Conservation (phyloP, 352 stramenopile genomes). For the Pythium rishiriense region DNA sequence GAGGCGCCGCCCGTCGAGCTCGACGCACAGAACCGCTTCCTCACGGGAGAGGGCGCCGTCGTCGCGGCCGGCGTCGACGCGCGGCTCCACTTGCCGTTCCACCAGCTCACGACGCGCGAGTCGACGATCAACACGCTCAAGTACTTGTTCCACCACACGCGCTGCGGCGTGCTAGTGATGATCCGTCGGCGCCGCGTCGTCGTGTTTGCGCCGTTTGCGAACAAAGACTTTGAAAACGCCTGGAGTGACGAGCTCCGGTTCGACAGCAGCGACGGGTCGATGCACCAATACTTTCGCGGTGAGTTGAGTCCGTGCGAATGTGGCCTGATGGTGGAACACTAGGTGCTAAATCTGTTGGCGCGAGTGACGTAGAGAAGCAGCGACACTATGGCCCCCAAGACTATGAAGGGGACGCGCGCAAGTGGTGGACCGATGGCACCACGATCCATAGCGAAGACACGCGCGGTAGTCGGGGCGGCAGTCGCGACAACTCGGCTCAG, state of each 20-base stretch:
- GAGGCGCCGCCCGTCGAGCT: slow-evolving; percentile 35
- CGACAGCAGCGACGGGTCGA: slow-evolving; percentile 85
- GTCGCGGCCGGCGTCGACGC: slow-evolving; percentile 65
- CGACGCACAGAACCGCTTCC: slow-evolving; percentile 62
- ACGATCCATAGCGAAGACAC: slow-evolving; percentile 93
- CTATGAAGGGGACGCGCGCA: slow-evolving; percentile 76
- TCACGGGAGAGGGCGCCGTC: slow-evolving; percentile 46
- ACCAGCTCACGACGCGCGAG: slow-evolving; percentile 80
- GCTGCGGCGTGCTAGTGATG: slow-evolving; percentile 98
- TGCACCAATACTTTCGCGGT: slow-evolving; percentile 92
- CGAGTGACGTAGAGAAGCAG: slow-evolving; percentile 53
- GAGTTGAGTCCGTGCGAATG: no score
- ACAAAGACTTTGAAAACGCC: slow-evolving; percentile 97
- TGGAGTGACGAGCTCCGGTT: slow-evolving; percentile 94
- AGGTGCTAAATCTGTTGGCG: background rate
- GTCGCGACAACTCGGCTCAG: background rate
- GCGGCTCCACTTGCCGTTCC: slow-evolving; percentile 93
- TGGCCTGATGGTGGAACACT: background rate
- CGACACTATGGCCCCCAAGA: slow-evolving; percentile 80
- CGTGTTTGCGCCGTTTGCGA: slow-evolving; percentile 98
- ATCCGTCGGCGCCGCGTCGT: slow-evolving; percentile 94
- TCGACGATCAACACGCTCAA: slow-evolving; percentile 95
- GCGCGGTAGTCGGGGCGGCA: slow-evolving; percentile 1
- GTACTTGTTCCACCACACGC: slow-evolving; percentile 99
- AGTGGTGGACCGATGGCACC: slow-evolving; percentile 99